phyloP scores from a whole-genome alignment of 768 basidiomycete species.

The Tricholoma hemisulphureum region DNA sequence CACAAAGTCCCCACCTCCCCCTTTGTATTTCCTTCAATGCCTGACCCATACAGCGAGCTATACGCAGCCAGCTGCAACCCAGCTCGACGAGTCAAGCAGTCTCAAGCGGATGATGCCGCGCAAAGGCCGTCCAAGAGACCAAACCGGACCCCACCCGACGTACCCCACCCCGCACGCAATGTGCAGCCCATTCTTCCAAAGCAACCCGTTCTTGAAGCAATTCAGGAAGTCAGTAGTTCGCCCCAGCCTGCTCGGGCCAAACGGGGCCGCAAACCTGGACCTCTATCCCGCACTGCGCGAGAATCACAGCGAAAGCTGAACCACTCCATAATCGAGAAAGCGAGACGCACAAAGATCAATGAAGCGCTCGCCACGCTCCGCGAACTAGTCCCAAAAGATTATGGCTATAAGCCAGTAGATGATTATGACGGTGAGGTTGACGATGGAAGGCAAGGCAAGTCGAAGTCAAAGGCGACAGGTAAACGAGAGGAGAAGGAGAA shows the following conservation, averaged over 20 bases:
- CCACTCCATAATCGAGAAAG: constrained; percentile 93
- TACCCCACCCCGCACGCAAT: constrained; percentile 11
- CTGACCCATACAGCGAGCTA: constrained; percentile 2
- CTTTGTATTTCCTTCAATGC: neutral
- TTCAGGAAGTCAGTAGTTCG: neutral
- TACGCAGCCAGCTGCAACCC: constrained; percentile 40
- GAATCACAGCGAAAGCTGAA: constrained; percentile 90
- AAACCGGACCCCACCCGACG: constrained; percentile 5
- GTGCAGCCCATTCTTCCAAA: constrained; percentile 26
- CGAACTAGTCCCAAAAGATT: constrained; percentile 69
- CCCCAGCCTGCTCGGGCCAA: constrained; percentile 36
- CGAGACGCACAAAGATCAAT: constrained; percentile 93
- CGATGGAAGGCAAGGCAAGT: constrained; percentile 34
- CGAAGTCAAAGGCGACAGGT: constrained; percentile 33
- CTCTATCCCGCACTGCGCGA: constrained; percentile 71
- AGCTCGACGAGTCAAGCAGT: constrained; percentile 38
- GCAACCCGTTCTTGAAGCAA: neutral
- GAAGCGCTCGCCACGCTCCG: constrained; percentile 78
- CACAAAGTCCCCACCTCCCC: neutral
- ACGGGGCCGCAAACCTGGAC: constrained; percentile 73
- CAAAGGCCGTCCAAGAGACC: constrained; percentile 8
- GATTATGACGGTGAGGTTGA: constrained; percentile 39
- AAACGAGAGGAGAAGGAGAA: constrained; percentile 66
- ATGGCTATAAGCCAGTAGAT: constrained; percentile 29
- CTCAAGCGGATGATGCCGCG: constrained; percentile 6